Base-by-base conservation (phyloP, 140 eudicot genomes). In the Ambrosia hybrid region DNA sequence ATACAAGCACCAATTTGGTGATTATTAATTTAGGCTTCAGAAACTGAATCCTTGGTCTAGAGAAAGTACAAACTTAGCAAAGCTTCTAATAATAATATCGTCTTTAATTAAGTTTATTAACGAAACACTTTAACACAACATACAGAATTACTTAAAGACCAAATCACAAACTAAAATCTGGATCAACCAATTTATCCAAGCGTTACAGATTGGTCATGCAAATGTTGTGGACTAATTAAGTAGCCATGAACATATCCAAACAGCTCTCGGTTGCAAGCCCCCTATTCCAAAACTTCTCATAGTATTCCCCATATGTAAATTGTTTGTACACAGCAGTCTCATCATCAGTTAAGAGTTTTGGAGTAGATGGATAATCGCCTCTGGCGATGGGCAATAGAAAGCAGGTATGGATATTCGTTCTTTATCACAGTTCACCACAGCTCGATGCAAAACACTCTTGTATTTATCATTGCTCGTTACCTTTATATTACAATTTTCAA, bases 401-500 rank as follows among this genome's bases (percentile, higher is more conserved):
- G 83, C 74, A 0, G 89, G 83, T 38, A 81, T 73, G 11, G 86
- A 84, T 34, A 84, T 73, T 12, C 83, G 43, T 57, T 81, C 83
- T 51, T 71, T 81, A 10, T 84, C 73, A 9, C 73, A 63, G 55
- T 78, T 84, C 68, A 84, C 89, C 51, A 84, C 73, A 21, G 83
- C 86, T 65, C 89, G 67, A 62, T 85, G 89, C 68, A 81, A 73
- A 38, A 84, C 71, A 14, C 89, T 84, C 74, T 84, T 81, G 74
- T 77, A 84, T 0, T 52, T 63, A 43, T 78, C 82, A 67, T 84
- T 84, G 48, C 86, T 84, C 4, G 81, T n/a, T 13, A 84, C 79
- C 80, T 82, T 2, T 39, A 12, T 5, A 1, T 65, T 80, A 30
- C 16, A 26, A 49, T 49, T 49, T 9, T 4, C 10, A 49, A 11